Conservation (phyloP, 1,284 basidiomycete species). For the Melampsora americana region DNA sequence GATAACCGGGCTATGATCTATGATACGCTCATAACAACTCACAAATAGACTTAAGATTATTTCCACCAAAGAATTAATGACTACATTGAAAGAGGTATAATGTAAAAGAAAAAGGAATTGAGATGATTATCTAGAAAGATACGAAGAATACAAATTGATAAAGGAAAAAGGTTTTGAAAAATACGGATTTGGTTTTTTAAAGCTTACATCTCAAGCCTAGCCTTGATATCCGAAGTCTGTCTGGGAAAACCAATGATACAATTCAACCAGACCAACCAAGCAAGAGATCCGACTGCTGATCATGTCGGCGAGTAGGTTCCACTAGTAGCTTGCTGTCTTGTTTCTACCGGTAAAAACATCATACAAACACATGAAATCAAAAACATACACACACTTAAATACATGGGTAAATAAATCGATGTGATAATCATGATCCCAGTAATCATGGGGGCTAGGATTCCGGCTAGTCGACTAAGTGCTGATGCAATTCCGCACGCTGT, state of each 20-base stretch:
- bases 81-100: no score
- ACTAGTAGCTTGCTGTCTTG: conserved; percentile 21
- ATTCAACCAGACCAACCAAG: background rate
- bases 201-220: background rate
- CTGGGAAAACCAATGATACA: background rate
- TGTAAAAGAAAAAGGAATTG: no score
- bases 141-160: no score
- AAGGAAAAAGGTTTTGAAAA: no score
- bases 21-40: no score
- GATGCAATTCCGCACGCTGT: conserved; percentile 88
- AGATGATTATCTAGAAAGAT: no score
- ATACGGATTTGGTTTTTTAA: no score
- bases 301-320: conserved; percentile 19
- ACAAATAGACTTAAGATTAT: no score
- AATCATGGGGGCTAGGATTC: conserved; percentile 81
- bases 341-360: conserved; percentile 54
- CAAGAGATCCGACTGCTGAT: background rate
- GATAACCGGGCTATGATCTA: no score
- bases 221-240: background rate
- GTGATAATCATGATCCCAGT: conserved; percentile 76
- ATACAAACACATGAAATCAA: conserved; percentile 67
- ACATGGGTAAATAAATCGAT: conserved; percentile 71
- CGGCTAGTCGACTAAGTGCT: conserved; percentile 81
- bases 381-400: conserved; percentile 70
- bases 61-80: no score